Percentiles rank a stretch among this genome's conserved stretches.
Evolutionary conservation across 2,329 filamentous ascomycete species (phyloP).

Genomic region (Monilinia fructicola): DNA sequence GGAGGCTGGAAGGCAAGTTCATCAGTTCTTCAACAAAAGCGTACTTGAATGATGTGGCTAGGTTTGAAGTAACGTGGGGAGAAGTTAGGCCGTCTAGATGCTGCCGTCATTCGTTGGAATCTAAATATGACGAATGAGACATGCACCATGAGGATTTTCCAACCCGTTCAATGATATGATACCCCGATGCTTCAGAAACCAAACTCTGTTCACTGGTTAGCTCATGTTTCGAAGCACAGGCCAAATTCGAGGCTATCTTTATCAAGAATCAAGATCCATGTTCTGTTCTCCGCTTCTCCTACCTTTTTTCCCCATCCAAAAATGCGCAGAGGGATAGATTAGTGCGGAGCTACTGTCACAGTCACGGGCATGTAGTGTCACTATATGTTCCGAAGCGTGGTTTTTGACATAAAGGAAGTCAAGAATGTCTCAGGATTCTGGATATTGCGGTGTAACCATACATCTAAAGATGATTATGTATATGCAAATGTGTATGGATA

Average conservation of each 20-base stretch:
- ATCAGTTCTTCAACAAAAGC: conserved; percentile 70
- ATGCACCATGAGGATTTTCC: too few species aligned
- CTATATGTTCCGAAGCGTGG: neutral
- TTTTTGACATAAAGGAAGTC: neutral
- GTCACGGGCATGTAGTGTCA: conserved; percentile 3
- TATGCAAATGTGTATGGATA: too few species aligned
- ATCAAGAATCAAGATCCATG: neutral
- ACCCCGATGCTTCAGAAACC: neutral
- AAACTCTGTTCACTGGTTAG: neutral
- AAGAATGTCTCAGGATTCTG: too few species aligned
- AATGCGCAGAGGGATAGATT: neutral
- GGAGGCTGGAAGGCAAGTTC: conserved; percentile 73
- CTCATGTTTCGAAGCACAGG: neutral
- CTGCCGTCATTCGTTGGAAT: too few species aligned
- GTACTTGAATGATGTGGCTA: conserved; percentile 32
- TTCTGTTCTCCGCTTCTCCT: neutral
- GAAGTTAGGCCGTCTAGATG: neutral
- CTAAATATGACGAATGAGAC: too few species aligned
- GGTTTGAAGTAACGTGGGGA: neutral
- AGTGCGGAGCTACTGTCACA: neutral
- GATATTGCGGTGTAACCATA: too few species aligned
- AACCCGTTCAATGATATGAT: neutral
- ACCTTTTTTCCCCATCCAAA: neutral
- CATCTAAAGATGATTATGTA: too few species aligned
- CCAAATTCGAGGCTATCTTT: neutral